Base-by-base conservation (phyloP, 331 rosid species). In the Acacia pycnantha region DNA sequence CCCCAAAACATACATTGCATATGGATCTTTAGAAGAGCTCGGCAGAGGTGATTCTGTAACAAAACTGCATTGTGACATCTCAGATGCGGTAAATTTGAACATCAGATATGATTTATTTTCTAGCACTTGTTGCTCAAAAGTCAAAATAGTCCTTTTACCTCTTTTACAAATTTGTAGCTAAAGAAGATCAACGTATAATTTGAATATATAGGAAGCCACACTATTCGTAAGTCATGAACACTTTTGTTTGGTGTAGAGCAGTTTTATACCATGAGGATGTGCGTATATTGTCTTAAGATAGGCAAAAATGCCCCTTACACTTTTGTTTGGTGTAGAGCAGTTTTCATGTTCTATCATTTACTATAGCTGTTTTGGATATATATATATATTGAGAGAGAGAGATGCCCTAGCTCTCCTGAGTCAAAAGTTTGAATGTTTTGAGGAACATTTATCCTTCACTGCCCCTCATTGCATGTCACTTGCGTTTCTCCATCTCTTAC, bases 31-130 rank as follows among this genome's bases (percentile, higher is more conserved):
- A 35, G 90, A 88, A 54, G 94, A 90, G 83, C 88, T 90, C 48
- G 86, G 87, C 77, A 85, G 89, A 79, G 94, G 94, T 46, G 94
- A 90, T 87, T 90, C 94, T 58, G 90, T 88, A 81, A 86, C 94
- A 77, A 90, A 90, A 72, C 85, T 90, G 68, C 94, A 90, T 41
- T 90, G 94, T 54, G 94, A 90, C 88, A 85, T 90, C 61, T 90
- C 94, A 37, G 94, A 90, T 84, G 94, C 94, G 77, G 94, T 90
- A 87, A 81, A 81, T 75, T 77, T 51, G 77, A 51, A 61, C 24
- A 26, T 75, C 74, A 43, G 54, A 70, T 59, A 69, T 73, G 48
- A 29, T 70, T 68, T 77, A n/a, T 10, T 72, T 43, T 78, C 78
- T 26, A 74, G 29, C 27, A 24, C 33, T 64, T 77, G 64, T 31